phyloP scores from a whole-genome alignment of 2,329 filamentous ascomycete species.

The Beauveria brongniartii region DNA sequence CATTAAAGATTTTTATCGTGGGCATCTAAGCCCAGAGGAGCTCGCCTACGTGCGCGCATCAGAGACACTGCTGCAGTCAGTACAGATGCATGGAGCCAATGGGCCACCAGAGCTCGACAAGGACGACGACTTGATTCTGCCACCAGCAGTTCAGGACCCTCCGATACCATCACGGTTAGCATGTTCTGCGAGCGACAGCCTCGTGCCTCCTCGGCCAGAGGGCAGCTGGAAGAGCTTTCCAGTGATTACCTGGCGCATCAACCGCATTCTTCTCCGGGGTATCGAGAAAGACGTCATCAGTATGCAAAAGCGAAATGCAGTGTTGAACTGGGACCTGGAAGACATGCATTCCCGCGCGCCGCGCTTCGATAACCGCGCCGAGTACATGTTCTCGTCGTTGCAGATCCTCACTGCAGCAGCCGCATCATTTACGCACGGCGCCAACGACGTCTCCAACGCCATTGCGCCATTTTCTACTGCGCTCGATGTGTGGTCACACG shows the following conservation, averaged over 20 bases:
- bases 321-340: conserved; percentile 39
- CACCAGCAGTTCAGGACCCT: conserved; percentile 21
- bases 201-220: conserved; percentile 24
- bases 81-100: conserved; percentile 20
- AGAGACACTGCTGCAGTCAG: conserved; percentile 25
- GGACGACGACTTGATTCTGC: conserved; percentile 25
- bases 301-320: conserved; percentile 37
- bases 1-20: conserved; percentile 41
- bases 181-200: conserved; percentile 12
- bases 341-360: conserved; percentile 40
- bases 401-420: conserved; percentile 44
- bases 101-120: conserved; percentile 20
- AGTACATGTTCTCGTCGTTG: conserved; percentile 41
- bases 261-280: conserved; percentile 35
- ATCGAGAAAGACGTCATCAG: conserved; percentile 40
- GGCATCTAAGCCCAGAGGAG: conserved; percentile 38
- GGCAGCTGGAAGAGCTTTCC: conserved; percentile 33
- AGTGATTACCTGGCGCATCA: conserved; percentile 33
- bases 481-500: conserved; percentile 40
- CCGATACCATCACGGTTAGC: not conserved
- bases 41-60: conserved; percentile 30
- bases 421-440: conserved; percentile 48
- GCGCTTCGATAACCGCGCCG: conserved; percentile 45
- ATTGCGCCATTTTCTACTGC: conserved; percentile 44
- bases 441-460: conserved; percentile 47